Percentiles rank a stretch among this genome's conserved stretches.
Conservation (phyloP, 768 basidiomycete species). For the Pholiota microspora region DNA sequence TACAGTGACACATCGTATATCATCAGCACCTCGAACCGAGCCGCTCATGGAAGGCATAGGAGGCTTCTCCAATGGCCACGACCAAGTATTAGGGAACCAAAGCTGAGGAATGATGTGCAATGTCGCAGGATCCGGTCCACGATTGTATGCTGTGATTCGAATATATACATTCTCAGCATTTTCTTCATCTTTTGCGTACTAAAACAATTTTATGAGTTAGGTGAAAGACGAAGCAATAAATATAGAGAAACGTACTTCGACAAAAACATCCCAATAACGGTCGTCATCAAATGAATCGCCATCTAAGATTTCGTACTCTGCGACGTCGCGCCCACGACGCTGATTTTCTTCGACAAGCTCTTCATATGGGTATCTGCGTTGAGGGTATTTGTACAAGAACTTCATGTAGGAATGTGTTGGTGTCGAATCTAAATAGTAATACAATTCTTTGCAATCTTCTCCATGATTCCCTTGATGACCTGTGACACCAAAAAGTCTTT, state of each 20-base stretch:
- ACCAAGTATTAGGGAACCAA: slow-evolving; percentile 99
- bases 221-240: neutral
- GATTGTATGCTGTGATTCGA: slow-evolving; percentile 95
- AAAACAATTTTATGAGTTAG: slow-evolving; percentile 3
- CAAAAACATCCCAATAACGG: slow-evolving; percentile 97
- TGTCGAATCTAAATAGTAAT: slow-evolving; percentile 98
- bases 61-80: slow-evolving; percentile 77
- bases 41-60: slow-evolving; percentile 60
- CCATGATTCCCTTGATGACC: slow-evolving; percentile 99
- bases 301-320: slow-evolving; percentile 93
- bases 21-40: slow-evolving; percentile 45
- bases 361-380: slow-evolving; percentile 90
- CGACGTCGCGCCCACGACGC: slow-evolving; percentile 78
- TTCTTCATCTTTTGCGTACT: slow-evolving; percentile 99
- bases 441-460: slow-evolving; percentile 98
- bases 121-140: slow-evolving; percentile 92
- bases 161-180: slow-evolving; percentile 85
- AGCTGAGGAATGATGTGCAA: slow-evolving; percentile 94
- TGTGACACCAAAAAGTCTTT: slow-evolving; percentile 93
- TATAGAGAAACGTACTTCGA: slow-evolving; percentile 64
- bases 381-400: slow-evolving; percentile 98
- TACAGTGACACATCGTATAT: slow-evolving; percentile 63
- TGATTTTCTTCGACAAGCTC: slow-evolving; percentile 85
- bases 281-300: slow-evolving; percentile 90
- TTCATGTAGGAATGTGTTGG: slow-evolving; percentile 99